phyloP scores from a whole-genome alignment of 495 filamentous ascomycete genomes.

The Aspergillus sclerotioniger region DNA sequence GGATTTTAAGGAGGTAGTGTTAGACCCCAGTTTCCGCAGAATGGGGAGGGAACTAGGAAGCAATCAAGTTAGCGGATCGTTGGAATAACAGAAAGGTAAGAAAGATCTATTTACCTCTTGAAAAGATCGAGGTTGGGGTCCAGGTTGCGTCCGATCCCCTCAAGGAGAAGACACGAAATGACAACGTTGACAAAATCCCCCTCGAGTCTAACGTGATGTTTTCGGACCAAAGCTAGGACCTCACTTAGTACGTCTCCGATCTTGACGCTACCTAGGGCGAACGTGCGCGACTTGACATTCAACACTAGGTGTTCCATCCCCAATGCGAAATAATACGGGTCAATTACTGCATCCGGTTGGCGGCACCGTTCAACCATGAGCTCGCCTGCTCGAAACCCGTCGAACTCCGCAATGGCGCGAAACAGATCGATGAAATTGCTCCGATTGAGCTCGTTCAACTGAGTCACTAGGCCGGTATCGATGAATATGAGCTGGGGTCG shows the following conservation, averaged over 20 bases:
- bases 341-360: constrained; percentile 83
- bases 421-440: constrained; percentile 95
- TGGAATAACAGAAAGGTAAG: background rate
- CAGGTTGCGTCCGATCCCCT: constrained; percentile 87
- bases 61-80: background rate
- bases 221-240: constrained; percentile 87
- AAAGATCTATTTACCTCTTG: constrained; percentile 55
- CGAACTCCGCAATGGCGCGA: constrained; percentile 92
- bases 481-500: constrained; percentile 96
- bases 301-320: constrained; percentile 96
- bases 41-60: constrained; percentile 79
- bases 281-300: constrained; percentile 81
- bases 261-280: constrained; percentile 91
- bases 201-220: constrained; percentile 91
- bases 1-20: constrained; percentile 46
- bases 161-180: constrained; percentile 86
- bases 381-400: constrained; percentile 91
- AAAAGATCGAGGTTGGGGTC: constrained; percentile 88
- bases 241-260: constrained; percentile 93
- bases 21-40: constrained; percentile 78
- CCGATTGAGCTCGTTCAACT: constrained; percentile 83
- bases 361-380: constrained; percentile 95
- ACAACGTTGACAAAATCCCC: constrained; percentile 99
- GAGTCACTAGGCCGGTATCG: constrained; percentile 93
- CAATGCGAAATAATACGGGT: constrained; percentile 84